These are phyloP conservation scores for Astrothelium macrocarpum DNA, from an alignment of 495 filamentous ascomycete genomes.

Conservation along the genomic window DNA sequence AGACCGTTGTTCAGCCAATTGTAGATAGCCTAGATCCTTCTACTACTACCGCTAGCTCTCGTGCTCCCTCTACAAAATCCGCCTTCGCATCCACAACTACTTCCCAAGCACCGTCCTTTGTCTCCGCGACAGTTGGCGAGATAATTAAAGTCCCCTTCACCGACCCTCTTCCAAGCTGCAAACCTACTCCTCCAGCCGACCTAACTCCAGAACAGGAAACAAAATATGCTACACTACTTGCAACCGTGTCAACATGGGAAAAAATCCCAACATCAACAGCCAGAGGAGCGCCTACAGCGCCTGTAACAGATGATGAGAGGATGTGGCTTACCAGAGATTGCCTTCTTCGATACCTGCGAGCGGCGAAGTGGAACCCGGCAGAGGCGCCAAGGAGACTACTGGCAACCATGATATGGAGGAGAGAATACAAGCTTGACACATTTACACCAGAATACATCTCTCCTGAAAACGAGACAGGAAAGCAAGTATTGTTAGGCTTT, in stretches of 20 bases:
- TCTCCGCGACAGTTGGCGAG: neutral
- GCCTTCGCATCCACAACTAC: neutral
- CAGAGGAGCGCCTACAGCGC: constrained; percentile 47
- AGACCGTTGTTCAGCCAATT: neutral
- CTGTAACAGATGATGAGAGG: constrained; percentile 69
- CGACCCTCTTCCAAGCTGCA: constrained; percentile 46
- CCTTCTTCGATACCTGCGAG: constrained; percentile 83
- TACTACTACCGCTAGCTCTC: neutral
- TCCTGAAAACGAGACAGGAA: constrained; percentile 89
- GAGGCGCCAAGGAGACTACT: constrained; percentile 71
- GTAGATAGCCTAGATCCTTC: neutral
- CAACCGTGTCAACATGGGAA: constrained; percentile 56
- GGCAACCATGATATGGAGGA: constrained; percentile 73
- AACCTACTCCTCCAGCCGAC: constrained; percentile 35
- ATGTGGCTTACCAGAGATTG: constrained; percentile 90
- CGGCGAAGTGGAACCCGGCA: constrained; percentile 76
- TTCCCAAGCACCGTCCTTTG: neutral
- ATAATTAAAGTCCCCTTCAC: constrained; percentile 61
- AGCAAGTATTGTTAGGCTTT: constrained; percentile 80
- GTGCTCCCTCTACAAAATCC: neutral
- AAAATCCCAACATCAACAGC: constrained; percentile 55
- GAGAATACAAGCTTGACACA: constrained; percentile 67
- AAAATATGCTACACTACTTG: constrained; percentile 71
- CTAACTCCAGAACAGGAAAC: constrained; percentile 68
- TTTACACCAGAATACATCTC: constrained; percentile 76